Base-by-base conservation (phyloP, 2,329 filamentous ascomycete genomes). In the Colletotrichum eleusines region DNA sequence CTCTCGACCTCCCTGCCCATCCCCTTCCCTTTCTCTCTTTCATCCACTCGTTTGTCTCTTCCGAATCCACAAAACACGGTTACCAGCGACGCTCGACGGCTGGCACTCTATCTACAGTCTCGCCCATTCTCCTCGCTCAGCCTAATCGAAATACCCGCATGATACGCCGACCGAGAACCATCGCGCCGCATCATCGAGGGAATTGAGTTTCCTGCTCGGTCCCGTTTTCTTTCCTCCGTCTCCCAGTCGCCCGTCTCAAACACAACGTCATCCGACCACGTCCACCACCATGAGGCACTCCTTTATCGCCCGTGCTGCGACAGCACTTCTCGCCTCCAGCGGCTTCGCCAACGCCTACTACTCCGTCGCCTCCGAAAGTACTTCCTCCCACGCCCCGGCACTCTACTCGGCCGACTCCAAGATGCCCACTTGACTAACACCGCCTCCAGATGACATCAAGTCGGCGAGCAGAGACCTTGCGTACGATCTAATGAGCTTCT, bases 401-500 rank as follows among this genome's bases (percentile, higher is more conserved):
- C 35, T 14, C 50, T 35, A 44, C 50, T 31, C 26, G 57, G 23
- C 44, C 26, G 50, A 26, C 44, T 20, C 42, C 23, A 7, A 16
- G 16, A 3, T 16, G 4, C 51, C 16, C 28, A 35, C 23, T 18
- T 38, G 18, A 62, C 69, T 69, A 70, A 69, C 50, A 35, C 40
- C 38, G 26, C n/a, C 23, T 31, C 46, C 50, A 87, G 86, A 78
- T 11, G 84, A 84, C 14, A 86, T 88, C 71, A 83, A 81, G 57
- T 55, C 79, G 3, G 81, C 84, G 0, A 83, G 86, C 14, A 76
- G 78, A 40, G 80, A 80, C n/a, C 81, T 88, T 31, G 86, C 86
- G 14, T 81, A 84, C 76, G 85, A 88, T 65, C 78, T 87, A 18
- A 83, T 88, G 79, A 75, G 80, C 14, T 85, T 84, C 74, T 88